These are phyloP conservation scores for Tetradesmus obliquus DNA, from an alignment of 139 green algal species.

Conservation along the genomic window DNA sequence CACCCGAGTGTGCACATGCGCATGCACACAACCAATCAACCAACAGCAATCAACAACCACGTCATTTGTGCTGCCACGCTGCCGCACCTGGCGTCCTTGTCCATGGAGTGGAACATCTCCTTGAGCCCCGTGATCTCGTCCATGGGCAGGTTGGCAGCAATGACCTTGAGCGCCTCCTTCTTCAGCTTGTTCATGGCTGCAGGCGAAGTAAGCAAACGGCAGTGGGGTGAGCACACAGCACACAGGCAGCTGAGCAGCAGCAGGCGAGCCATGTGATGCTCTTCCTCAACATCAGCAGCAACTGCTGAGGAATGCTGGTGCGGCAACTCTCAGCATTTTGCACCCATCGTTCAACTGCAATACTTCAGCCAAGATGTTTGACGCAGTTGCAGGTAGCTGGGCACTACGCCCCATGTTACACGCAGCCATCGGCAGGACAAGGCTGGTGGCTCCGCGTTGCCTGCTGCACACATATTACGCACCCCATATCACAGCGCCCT, in stretches of 20 bases:
- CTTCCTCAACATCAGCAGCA: not conserved
- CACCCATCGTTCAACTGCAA: no score
- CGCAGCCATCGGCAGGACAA: no score
- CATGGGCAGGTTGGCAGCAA: conserved; percentile 69
- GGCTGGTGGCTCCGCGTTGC: not conserved
- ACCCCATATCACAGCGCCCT: conserved; percentile 90
- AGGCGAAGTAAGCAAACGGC: not conserved
- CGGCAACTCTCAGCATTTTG: not conserved
- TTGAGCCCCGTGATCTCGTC: conserved; percentile 69
- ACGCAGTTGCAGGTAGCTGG: no score
- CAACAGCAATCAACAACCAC: no score
- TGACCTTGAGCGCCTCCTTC: conserved; percentile 82
- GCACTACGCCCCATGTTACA: not conserved
- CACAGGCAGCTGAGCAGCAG: not conserved
- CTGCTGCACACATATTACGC: conserved; percentile 72
- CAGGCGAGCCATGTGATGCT: not conserved
- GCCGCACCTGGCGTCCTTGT: conserved; percentile 57
- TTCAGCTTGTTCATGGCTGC: conserved; percentile 95
- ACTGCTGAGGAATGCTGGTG: not conserved
- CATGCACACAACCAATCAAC: no score
- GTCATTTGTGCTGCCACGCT: not conserved
- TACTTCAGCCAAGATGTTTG: no score
- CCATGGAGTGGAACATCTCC: conserved; percentile 73
- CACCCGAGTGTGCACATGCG: no score
- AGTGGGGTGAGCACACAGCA: not conserved